phyloP scores from a whole-genome alignment of 2,329 filamentous ascomycete species.

The Lachnellula willkommii region DNA sequence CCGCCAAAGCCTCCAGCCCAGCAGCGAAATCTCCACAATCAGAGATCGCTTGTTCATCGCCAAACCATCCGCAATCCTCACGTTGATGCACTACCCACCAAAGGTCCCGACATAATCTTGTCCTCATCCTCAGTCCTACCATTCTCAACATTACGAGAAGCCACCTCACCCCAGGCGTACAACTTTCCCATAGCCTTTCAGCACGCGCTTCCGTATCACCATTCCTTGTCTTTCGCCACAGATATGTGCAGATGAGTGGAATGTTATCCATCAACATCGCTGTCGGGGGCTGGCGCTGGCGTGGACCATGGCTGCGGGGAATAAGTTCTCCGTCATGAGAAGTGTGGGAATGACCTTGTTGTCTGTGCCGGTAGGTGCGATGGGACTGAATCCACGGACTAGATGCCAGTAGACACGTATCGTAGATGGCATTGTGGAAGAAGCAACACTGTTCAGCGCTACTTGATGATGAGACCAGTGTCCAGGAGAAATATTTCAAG shows the following conservation, averaged over 20 bases:
- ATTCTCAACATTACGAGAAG: constrained; percentile 5
- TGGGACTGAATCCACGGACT: constrained; percentile 8
- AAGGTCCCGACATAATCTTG: neutral
- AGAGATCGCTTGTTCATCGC: constrained; percentile 3
- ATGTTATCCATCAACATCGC: constrained; percentile 23
- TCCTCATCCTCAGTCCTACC: neutral
- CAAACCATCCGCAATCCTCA: constrained; percentile 10
- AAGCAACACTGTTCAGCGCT: neutral
- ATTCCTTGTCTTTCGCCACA: constrained; percentile 21
- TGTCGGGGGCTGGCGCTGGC: neutral
- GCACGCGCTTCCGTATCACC: constrained; percentile 16
- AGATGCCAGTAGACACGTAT: constrained; percentile 18
- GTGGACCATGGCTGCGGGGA: neutral
- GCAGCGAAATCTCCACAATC: neutral
- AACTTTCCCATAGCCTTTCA: constrained; percentile 14
- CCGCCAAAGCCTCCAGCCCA: neutral
- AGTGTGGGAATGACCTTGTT: neutral
- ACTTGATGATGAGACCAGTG: neutral
- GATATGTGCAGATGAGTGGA: constrained; percentile 14
- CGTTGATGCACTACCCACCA: neutral
- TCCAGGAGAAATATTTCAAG: constrained; percentile 3
- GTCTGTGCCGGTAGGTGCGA: neutral
- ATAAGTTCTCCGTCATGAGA: neutral
- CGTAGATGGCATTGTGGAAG: constrained; percentile 17
- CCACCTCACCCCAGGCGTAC: constrained; percentile 18